Base-by-base conservation (phyloP, 177 flowering plant genomes). In the Vitis hybrid region DNA sequence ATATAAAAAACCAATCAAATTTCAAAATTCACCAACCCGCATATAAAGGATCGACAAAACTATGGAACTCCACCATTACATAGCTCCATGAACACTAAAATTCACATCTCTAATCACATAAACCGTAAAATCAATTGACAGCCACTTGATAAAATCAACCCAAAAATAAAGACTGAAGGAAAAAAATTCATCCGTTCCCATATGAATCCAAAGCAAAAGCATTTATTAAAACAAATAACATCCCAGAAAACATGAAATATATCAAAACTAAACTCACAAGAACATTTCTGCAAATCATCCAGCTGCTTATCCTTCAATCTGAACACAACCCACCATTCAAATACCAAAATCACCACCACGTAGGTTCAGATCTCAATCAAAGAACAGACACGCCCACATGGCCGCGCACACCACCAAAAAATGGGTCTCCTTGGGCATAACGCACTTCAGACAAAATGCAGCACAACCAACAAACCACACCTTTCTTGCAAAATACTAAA, bases 371-470 rank as follows among this genome's bases (percentile, higher is more conserved):
- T 78, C 73, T 65, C 72, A 50, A 59, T 49, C 67, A 49, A 49
- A 50, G 14, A 56, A 59, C 3, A 63, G 7, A 4, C 23, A 60
- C 13, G 63, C 4, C 23, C 45, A 15, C 19, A 48, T 4, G 23
- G 11, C 57, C 12, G 21, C 52, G 30, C 21, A 5, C 11, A 40
- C 58, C 78, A 13, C 72, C 81, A 9, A 78, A 69, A 81, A 70
- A 65, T 71, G 77, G 45, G 67, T 56, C 67, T 26, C 64, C 65
- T 74, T 49, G 83, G 55, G 48, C 18, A 30, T 18, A 71, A 67
- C 72, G 60, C 57, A 50, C 40, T 49, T 49, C 32, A 17, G 68
- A 64, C 72, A 58, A 49, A 23, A 1, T 3, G 10, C 61, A 66
- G 74, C 51, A 62, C 45, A 51, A 40, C 19, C 23, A 15, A 62